phyloP scores from a whole-genome alignment of 257 asterid species.

The Ballota nigra region DNA sequence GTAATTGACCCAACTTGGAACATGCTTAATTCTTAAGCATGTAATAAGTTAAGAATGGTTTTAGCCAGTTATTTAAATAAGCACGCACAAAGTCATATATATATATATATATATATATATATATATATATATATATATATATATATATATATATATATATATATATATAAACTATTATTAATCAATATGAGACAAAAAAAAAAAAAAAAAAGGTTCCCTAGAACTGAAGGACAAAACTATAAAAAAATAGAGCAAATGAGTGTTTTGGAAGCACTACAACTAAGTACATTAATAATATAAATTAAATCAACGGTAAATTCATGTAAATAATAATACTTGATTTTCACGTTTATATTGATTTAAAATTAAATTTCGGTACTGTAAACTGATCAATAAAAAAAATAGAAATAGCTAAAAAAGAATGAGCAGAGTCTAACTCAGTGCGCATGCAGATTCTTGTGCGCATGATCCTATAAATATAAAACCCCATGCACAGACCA shows the following conservation, averaged over 20 bases:
- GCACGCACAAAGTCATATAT: slow-evolving; percentile 21
- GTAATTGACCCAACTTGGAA: slow-evolving; percentile 30
- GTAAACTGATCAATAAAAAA: neutral
- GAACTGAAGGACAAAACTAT: slow-evolving; percentile 47
- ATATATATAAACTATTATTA: no score
- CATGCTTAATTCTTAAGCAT: slow-evolving; percentile 30
- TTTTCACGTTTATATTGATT: neutral
- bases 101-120: no score
- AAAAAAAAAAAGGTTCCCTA: slow-evolving; percentile 45
- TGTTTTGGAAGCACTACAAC: slow-evolving; percentile 36
- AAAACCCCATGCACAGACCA: slow-evolving; percentile 24
- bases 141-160: no score
- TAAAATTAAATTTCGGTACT: neutral
- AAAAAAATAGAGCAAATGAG: slow-evolving; percentile 42
- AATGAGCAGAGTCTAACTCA: no score
- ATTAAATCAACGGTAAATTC: neutral
- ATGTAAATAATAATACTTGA: neutral
- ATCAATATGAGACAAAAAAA: neutral
- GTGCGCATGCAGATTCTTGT: slow-evolving; percentile 53
- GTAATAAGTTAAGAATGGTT: slow-evolving; percentile 5
- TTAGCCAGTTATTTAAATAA: neutral
- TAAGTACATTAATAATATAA: neutral
- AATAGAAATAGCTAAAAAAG: neutral
- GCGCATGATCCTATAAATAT: slow-evolving; percentile 57
- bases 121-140: no score